Percentiles rank a stretch among this genome's conserved stretches.
These are phyloP conservation scores for Scleroderma bovista DNA, from an alignment of 768 basidiomycete genomes.

Conservation along the genomic window DNA sequence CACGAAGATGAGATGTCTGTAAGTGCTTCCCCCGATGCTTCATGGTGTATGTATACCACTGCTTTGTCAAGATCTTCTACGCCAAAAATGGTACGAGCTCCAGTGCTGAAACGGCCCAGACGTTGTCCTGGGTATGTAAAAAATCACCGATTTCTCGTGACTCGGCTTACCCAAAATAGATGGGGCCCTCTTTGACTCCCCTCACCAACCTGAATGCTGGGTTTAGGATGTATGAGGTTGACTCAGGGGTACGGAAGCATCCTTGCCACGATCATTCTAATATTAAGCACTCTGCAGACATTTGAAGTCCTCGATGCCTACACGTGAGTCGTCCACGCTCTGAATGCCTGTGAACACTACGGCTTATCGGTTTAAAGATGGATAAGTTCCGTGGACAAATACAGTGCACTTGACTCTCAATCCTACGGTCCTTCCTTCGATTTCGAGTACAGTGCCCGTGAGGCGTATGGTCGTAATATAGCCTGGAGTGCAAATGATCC, in stretches of 20 bases:
- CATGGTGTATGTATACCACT: neutral
- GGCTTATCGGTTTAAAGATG: slow-evolving; percentile 39
- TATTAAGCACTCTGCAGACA: slow-evolving; percentile 39
- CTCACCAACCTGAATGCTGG: slow-evolving; percentile 69
- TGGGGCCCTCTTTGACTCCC: slow-evolving; percentile 66
- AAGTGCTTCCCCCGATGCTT: slow-evolving; percentile 7
- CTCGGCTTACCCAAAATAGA: slow-evolving; percentile 33
- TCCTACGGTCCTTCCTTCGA: slow-evolving; percentile 56
- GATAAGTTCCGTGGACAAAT: slow-evolving; percentile 56
- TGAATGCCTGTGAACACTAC: neutral
- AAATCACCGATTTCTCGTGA: slow-evolving; percentile 3
- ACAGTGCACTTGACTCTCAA: slow-evolving; percentile 50
- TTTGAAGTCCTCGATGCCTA: slow-evolving; percentile 76
- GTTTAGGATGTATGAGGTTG: slow-evolving; percentile 47
- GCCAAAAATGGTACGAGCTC: slow-evolving; percentile 62
- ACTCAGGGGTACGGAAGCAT: slow-evolving; percentile 45
- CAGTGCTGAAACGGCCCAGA: slow-evolving; percentile 49
- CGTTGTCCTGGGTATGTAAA: slow-evolving; percentile 44
- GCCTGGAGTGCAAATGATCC: slow-evolving; percentile 62
- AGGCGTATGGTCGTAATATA: slow-evolving; percentile 52
- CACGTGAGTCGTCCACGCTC: slow-evolving; percentile 44
- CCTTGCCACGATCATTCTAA: neutral
- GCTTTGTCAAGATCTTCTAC: slow-evolving; percentile 59
- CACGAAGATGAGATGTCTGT: slow-evolving; percentile 72
- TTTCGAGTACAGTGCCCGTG: slow-evolving; percentile 65